Evolutionary conservation across 495 filamentous ascomycete species (phyloP).

Genomic region (Margaritispora aquatica): DNA sequence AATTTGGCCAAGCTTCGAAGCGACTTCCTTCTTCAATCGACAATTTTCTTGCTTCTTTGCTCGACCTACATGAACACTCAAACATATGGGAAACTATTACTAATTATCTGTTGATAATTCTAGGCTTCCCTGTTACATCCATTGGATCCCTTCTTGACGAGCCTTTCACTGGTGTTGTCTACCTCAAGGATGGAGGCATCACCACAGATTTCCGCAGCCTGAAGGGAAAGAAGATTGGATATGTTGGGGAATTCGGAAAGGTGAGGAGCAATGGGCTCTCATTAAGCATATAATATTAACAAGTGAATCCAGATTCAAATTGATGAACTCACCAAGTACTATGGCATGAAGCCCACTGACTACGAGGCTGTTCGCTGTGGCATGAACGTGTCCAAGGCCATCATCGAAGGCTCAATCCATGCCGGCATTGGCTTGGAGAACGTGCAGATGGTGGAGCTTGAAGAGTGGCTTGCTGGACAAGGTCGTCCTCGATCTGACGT

Average conservation of each 20-base stretch:
- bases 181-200: conserved; percentile 63
- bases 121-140: conserved; percentile 61
- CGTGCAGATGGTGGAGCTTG: conserved; percentile 68
- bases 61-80: no score
- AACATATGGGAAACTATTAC: no score
- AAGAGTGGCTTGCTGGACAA: conserved; percentile 58
- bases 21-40: no score
- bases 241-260: conserved; percentile 69
- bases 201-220: conserved; percentile 47
- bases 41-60: no score
- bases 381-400: conserved; percentile 58
- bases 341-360: conserved; percentile 61
- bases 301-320: conserved; percentile 50
- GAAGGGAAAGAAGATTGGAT: conserved; percentile 63
- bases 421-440: conserved; percentile 69
- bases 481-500: conserved; percentile 55
- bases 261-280: conserved; percentile 7
- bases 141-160: conserved; percentile 65
- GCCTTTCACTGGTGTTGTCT: conserved; percentile 67
- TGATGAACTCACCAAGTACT: conserved; percentile 66
- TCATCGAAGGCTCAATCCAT: conserved; percentile 59
- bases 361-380: conserved; percentile 64
- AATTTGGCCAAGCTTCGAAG: no score
- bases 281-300: no score
- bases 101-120: no score